phyloP scores from a whole-genome alignment of 2,329 filamentous ascomycete genomes.

The Bipolaris oryzae region DNA sequence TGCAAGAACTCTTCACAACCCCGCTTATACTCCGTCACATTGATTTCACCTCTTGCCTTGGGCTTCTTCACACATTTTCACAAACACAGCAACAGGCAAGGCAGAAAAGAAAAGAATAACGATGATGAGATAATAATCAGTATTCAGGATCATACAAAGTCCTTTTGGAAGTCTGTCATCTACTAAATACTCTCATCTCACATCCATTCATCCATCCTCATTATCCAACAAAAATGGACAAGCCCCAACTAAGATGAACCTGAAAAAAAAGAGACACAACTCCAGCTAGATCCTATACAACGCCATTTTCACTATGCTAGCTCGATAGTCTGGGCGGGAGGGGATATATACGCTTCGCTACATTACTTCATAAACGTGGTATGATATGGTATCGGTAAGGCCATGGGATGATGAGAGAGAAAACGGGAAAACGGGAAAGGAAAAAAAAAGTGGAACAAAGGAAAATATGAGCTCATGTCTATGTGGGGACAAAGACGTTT shows the following conservation, averaged over 20 bases:
- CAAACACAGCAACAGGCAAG: not conserved
- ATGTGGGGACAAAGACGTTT: not conserved
- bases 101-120: not conserved
- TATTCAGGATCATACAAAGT: not conserved
- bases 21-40: not conserved
- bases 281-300: not conserved
- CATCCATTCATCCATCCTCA: not conserved
- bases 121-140: not conserved
- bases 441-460: not conserved
- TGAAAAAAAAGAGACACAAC: not conserved
- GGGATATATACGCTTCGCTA: constrained; percentile 4
- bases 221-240: not conserved
- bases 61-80: not conserved
- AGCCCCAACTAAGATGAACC: not conserved
- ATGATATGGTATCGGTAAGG: constrained; percentile 1
- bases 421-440: not conserved
- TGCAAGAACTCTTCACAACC: not conserved
- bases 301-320: constrained; percentile 3
- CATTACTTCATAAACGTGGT: constrained; percentile 6
- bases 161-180: not conserved
- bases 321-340: not conserved
- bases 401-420: not conserved
- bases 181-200: not conserved
- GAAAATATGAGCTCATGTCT: not conserved
- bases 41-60: not conserved